Evolutionary conservation across 306 rosid species (phyloP).

Genomic region (Macrotyloma uniflorum): DNA sequence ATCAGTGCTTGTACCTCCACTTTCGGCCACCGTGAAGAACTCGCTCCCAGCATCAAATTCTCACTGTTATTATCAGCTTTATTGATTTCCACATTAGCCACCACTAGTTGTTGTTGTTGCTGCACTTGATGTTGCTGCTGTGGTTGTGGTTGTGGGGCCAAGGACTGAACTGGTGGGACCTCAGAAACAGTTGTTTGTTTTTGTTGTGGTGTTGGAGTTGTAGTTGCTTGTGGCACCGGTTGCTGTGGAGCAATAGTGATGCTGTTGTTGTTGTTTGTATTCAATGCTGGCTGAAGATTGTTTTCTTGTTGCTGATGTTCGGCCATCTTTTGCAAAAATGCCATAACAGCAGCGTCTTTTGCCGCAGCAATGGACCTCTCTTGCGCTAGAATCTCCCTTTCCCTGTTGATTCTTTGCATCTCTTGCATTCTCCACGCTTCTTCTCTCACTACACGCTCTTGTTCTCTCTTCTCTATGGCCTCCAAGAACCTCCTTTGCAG

Average conservation of each 20-base stretch:
- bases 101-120: neutral
- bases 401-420: slow-evolving; percentile 62
- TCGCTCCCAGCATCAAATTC: slow-evolving; percentile 12
- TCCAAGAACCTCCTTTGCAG: slow-evolving; percentile 78
- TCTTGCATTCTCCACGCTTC: slow-evolving; percentile 89
- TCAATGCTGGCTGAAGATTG: slow-evolving; percentile 34
- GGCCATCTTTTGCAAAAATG: slow-evolving; percentile 78
- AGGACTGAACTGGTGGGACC: neutral
- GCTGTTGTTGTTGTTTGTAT: slow-evolving; percentile 20
- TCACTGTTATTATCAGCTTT: slow-evolving; percentile 46
- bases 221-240: neutral
- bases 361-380: slow-evolving; percentile 73
- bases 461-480: slow-evolving; percentile 78
- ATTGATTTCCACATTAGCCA: slow-evolving; percentile 38
- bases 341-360: slow-evolving; percentile 76
- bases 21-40: slow-evolving; percentile 92
- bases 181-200: slow-evolving; percentile 19
- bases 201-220: neutral
- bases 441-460: slow-evolving; percentile 62
- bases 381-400: slow-evolving; percentile 72
- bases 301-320: slow-evolving; percentile 47
- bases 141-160: neutral
- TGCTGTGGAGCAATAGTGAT: neutral
- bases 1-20: slow-evolving; percentile 75
- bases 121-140: neutral